Conservation (phyloP, 2,329 filamentous ascomycete species). For the Colletotrichum lindemuthianum region DNA sequence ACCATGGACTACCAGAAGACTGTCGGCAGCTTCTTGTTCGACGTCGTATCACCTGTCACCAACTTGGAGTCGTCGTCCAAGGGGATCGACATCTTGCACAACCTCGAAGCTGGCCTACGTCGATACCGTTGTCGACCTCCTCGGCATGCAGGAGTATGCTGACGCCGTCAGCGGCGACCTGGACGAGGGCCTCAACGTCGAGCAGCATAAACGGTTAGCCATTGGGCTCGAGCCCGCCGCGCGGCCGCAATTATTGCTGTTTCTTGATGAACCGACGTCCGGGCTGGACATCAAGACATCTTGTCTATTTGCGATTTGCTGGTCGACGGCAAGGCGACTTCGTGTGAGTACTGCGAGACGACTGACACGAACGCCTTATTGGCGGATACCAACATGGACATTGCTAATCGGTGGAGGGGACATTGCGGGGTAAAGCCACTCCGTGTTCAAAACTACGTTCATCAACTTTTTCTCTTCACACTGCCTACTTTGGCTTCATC, state of each 20-base stretch:
- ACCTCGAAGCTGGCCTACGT: constrained; percentile 50
- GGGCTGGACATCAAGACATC: constrained; percentile 80
- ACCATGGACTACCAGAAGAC: constrained; percentile 55
- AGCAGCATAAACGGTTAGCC: constrained; percentile 67
- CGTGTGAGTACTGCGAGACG: constrained; percentile 57
- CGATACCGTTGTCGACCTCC: constrained; percentile 43
- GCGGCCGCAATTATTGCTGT: constrained; percentile 76
- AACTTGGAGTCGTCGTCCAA: constrained; percentile 40
- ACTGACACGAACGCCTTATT: constrained; percentile 51
- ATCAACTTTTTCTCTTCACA: too few species aligned
- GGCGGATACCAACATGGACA: constrained; percentile 53
- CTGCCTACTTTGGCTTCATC: constrained; percentile 64
- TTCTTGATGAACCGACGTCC: constrained; percentile 81
- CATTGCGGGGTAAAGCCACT: too few species aligned
- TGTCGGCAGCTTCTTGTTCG: constrained; percentile 50
- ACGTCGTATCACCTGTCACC: constrained; percentile 40
- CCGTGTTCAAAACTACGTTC: too few species aligned
- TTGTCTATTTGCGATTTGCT: constrained; percentile 76
- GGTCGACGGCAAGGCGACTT: constrained; percentile 51
- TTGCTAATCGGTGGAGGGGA: constrained; percentile 62
- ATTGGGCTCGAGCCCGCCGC: constrained; percentile 83
- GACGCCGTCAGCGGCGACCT: constrained; percentile 76
- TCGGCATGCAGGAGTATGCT: constrained; percentile 68
- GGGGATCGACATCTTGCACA: constrained; percentile 58
- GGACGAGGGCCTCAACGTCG: constrained; percentile 62